Conservation (phyloP, 2,329 filamentous ascomycete species). For the Zasmidium cellare region DNA sequence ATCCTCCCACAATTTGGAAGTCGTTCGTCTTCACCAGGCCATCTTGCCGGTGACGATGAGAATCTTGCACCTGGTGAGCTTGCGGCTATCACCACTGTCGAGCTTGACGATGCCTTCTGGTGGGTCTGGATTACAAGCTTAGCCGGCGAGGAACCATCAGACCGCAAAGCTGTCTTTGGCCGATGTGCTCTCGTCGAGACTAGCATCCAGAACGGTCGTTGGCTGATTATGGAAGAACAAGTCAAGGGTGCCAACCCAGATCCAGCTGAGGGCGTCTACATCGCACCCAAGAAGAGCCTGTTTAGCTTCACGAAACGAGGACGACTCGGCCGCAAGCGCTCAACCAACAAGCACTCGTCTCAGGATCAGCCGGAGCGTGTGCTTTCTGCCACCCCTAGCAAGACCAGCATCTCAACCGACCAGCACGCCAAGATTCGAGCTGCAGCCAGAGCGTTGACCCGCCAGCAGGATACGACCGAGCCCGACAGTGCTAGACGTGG, state of each 20-base stretch:
- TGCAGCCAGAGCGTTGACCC: slow-evolving; percentile 79
- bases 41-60: slow-evolving; percentile 59
- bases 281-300: slow-evolving; percentile 87
- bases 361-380: slow-evolving; percentile 40
- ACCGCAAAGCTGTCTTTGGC: slow-evolving; percentile 89
- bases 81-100: slow-evolving; percentile 82
- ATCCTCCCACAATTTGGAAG: slow-evolving; percentile 73
- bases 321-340: slow-evolving; percentile 68
- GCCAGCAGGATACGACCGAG: slow-evolving; percentile 51
- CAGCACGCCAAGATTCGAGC: slow-evolving; percentile 92
- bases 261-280: slow-evolving; percentile 80
- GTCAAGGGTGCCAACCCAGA: slow-evolving; percentile 88
- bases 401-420: slow-evolving; percentile 81
- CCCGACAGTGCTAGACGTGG: slow-evolving; percentile 53
- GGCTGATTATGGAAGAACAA: slow-evolving; percentile 95
- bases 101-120: slow-evolving; percentile 96
- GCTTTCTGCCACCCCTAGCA: slow-evolving; percentile 62
- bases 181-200: slow-evolving; percentile 92
- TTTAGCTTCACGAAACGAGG: slow-evolving; percentile 80
- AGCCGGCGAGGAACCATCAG: slow-evolving; percentile 80
- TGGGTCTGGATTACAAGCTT: slow-evolving; percentile 99
- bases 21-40: slow-evolving; percentile 17
- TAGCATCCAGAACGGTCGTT: slow-evolving; percentile 73
- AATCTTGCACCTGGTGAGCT: slow-evolving; percentile 87
- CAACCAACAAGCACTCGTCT: slow-evolving; percentile 56